Conservation (phyloP, 208 protist genomes). For the Trypanosoma brucei region DNA sequence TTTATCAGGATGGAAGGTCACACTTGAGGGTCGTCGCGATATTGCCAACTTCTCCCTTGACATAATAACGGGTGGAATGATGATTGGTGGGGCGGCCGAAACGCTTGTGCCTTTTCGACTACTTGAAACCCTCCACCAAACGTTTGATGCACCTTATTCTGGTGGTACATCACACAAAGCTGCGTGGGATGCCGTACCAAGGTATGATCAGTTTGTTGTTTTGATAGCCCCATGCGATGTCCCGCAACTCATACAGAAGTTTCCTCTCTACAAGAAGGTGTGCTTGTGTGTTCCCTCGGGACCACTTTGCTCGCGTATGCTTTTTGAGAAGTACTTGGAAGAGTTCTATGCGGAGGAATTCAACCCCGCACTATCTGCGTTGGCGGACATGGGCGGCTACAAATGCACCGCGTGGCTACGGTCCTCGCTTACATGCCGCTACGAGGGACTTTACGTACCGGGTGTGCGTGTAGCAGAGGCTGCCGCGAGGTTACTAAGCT, state of each 20-base stretch:
- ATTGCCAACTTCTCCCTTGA: constrained; percentile 25
- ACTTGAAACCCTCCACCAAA: constrained; percentile 20
- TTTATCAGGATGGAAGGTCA: constrained; percentile 2
- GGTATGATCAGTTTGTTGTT: constrained; percentile 23
- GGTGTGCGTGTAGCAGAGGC: constrained; percentile 62
- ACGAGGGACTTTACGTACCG: constrained; percentile 68
- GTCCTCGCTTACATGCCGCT: constrained; percentile 69
- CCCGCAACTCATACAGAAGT: constrained; percentile 15
- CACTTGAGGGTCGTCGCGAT: background rate
- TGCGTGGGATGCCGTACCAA: constrained; percentile 25
- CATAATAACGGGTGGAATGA: constrained; percentile 34
- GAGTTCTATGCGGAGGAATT: constrained; percentile 37
- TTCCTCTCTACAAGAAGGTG: constrained; percentile 29
- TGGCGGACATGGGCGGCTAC: constrained; percentile 11
- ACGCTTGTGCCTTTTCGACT: constrained; percentile 57
- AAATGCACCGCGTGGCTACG: constrained; percentile 78
- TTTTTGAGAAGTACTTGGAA: constrained; percentile 41
- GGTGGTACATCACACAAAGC: background rate
- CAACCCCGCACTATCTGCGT: constrained; percentile 19
- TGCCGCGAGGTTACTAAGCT: constrained; percentile 41
- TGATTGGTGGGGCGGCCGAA: constrained; percentile 43
- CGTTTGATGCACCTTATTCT: constrained; percentile 16
- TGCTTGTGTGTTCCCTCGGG: constrained; percentile 73
- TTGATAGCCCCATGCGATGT: constrained; percentile 14
- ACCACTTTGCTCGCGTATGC: constrained; percentile 51